Conservation (phyloP, 805 yeast species). For the Candida namnaoensis region DNA sequence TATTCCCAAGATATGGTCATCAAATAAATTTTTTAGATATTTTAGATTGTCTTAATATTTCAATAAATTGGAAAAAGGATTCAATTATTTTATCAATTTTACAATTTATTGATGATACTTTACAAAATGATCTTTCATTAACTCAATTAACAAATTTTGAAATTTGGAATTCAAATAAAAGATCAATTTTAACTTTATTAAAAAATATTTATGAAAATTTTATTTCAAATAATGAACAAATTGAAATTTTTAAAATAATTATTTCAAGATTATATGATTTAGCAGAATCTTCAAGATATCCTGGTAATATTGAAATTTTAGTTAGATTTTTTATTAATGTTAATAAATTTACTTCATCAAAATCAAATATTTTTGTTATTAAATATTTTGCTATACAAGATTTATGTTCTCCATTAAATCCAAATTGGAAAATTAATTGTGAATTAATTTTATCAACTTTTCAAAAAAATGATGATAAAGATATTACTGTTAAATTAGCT, state of each 20-base stretch:
- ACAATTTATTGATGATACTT: slow-evolving; percentile 28
- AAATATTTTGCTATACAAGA: slow-evolving; percentile 37
- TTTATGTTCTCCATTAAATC: slow-evolving; percentile 43
- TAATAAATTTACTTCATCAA: slow-evolving; percentile 26
- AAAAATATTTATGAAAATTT: slow-evolving; percentile 10
- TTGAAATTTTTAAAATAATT: slow-evolving; percentile 23
- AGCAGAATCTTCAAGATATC: slow-evolving; percentile 21
- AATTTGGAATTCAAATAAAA: slow-evolving; percentile 27
- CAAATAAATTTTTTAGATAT: slow-evolving; percentile 21
- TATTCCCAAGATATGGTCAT: slow-evolving; percentile 18
- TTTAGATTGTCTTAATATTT: slow-evolving; percentile 22
- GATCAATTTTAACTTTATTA: slow-evolving; percentile 8
- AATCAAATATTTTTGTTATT: slow-evolving; percentile 30
- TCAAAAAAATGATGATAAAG: slow-evolving; percentile 19
- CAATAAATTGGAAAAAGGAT: slow-evolving; percentile 24
- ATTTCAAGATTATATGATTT: slow-evolving; percentile 25
- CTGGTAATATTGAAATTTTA: slow-evolving; percentile 33
- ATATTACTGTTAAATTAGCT: slow-evolving; percentile 20
- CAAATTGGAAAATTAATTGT: slow-evolving; percentile 43
- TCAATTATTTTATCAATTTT: slow-evolving; percentile 30
- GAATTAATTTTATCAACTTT: slow-evolving; percentile 35
- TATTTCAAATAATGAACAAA: slow-evolving; percentile 20
- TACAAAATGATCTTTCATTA: slow-evolving; percentile 21
- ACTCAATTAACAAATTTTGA: slow-evolving; percentile 27
- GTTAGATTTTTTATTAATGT: slow-evolving; percentile 31